phyloP scores from a whole-genome alignment of 495 filamentous ascomycete species.

The Chaetomium tenue region DNA sequence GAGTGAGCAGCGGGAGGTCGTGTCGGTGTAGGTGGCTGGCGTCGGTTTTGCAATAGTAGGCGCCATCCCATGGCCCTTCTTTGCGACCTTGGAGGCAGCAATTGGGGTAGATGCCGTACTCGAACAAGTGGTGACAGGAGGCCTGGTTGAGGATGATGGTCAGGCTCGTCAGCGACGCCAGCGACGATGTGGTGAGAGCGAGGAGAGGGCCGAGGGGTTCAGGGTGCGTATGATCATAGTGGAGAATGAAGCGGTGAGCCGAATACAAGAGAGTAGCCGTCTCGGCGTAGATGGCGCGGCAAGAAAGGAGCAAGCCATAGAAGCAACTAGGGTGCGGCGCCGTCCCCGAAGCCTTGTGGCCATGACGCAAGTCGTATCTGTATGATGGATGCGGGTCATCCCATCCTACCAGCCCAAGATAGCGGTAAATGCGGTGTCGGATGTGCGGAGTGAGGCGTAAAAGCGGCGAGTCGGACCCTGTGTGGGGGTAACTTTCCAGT shows the following conservation, averaged over 20 bases:
- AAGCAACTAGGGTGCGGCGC: background rate
- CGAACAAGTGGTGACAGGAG: background rate
- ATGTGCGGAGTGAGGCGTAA: background rate
- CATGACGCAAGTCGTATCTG: background rate
- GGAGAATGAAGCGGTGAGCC: slow-evolving; percentile 1
- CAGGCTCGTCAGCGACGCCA: background rate
- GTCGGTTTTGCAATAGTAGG: background rate
- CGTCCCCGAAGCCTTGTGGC: background rate
- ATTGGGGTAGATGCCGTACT: background rate
- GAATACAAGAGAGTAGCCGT: slow-evolving; percentile 8
- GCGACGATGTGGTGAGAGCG: background rate
- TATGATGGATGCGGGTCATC: background rate
- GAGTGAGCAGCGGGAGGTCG: background rate
- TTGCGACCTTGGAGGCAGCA: slow-evolving; percentile 5
- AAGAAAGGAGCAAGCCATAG: slow-evolving; percentile 6
- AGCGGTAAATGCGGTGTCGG: slow-evolving; percentile 5
- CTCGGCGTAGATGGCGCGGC: slow-evolving; percentile 8
- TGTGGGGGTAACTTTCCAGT: background rate
- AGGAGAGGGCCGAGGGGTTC: background rate
- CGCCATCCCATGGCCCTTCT: background rate
- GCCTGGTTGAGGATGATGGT: slow-evolving; percentile 10
- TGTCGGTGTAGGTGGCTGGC: background rate
- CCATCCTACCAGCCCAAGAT: background rate
- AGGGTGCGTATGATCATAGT: background rate
- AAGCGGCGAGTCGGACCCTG: background rate